Evolutionary conservation across 352 stramenopile genomes (phyloP), one percentile per base, ranked within the genome.

Genomic region (Globisporangium spiculum): DNA sequence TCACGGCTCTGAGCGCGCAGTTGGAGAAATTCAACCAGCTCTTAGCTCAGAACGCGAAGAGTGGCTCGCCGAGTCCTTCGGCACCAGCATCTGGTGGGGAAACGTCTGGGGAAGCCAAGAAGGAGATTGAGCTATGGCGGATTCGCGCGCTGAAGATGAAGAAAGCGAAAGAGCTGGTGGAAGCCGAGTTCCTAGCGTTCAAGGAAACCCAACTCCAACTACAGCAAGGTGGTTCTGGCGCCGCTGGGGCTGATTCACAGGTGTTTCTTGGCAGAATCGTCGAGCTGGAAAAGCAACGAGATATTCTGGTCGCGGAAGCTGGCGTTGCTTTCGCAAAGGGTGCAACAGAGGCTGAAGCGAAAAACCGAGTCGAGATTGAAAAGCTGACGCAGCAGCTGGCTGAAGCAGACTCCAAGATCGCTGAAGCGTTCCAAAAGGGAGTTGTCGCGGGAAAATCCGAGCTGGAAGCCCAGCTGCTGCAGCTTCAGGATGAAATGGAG

Each of bases 131-230:
- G 34, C 38, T 79, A n/a, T 79, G 73, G 73, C 69, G 71, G 34
- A 71, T 76, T 24, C 73, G 73, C 18, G 73, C 73, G n/a, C 24
- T 79, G 26, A 79, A 79, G 53, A 79, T 79, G 73, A 79, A 79
- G 38, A 79, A 79, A 53, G 27, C 73, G 2, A 79, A 79, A 54
- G 73, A 79, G 26, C 22, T 71, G 18, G 38, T 69, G 3, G 73
- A 79, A 44, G 41, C 54, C 2, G 73, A 77, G 56, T 24, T 76
- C 16, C 20, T 54, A 12, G 41, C 46, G 18, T 62, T 68, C 26
- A 68, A 68, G n/a, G 61, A 60, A 32, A 16, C 56, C 10, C 61
- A 52, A 52, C 3, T 36, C 48, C 61, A 52, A 30, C 32, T 16
- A 4, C 48, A 67, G 27, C 30, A 27, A 22, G 38, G 20, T 1